Percentiles rank a stretch among this genome's conserved stretches.
Conservation (phyloP, 345 rosid species). For the Corchorus olitorius region DNA sequence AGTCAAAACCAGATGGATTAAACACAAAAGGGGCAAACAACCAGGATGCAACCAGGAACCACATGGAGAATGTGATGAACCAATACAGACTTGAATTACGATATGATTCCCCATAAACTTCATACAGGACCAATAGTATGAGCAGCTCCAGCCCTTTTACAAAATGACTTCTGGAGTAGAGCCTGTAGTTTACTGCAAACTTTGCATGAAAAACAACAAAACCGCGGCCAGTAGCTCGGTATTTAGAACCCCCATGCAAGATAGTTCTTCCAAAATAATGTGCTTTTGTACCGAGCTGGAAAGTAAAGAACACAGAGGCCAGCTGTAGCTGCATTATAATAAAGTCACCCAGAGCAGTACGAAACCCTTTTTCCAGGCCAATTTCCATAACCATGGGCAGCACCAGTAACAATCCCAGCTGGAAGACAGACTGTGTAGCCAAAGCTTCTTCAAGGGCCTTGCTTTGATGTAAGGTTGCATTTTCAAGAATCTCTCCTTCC, state of each 20-base stretch:
- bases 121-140: slow-evolving; percentile 68
- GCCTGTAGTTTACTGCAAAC: slow-evolving; percentile 87
- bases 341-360: slow-evolving; percentile 82
- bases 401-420: slow-evolving; percentile 79
- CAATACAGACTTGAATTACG: slow-evolving; percentile 67
- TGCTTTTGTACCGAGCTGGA: slow-evolving; percentile 97
- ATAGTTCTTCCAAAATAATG: slow-evolving; percentile 92
- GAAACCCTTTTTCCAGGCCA: slow-evolving; percentile 92
- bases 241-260: slow-evolving; percentile 89
- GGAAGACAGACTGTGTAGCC: slow-evolving; percentile 81
- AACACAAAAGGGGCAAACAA: slow-evolving; percentile 91
- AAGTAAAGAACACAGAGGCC: slow-evolving; percentile 93
- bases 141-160: slow-evolving; percentile 86
- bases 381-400: slow-evolving; percentile 98
- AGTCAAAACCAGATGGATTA: slow-evolving; percentile 94
- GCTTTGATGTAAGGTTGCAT: slow-evolving; percentile 56
- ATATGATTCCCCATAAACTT: slow-evolving; percentile 70
- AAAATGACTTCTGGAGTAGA: slow-evolving; percentile 91
- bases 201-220: slow-evolving; percentile 92
- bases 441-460: slow-evolving; percentile 91
- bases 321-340: slow-evolving; percentile 97
- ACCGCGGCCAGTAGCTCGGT: slow-evolving; percentile 86
- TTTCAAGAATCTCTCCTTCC: slow-evolving; percentile 59
- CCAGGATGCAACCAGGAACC: slow-evolving; percentile 97
- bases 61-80: slow-evolving; percentile 80